Evolutionary conservation across 139 green algal species (phyloP).

Genomic region (Asterochloris erici): DNA sequence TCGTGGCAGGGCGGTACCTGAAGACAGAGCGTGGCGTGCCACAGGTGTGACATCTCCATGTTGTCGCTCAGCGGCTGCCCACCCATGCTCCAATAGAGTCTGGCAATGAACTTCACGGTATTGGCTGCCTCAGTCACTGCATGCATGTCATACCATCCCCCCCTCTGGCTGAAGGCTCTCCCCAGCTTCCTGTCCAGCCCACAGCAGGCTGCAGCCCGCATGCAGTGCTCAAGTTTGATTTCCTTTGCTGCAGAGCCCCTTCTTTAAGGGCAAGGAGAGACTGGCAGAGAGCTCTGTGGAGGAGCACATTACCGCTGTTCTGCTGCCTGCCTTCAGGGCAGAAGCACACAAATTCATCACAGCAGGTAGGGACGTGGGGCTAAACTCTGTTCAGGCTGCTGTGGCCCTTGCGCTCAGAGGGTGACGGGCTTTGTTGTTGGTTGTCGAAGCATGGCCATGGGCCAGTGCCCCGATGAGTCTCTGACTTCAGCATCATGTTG

Average conservation of each 20-base stretch:
- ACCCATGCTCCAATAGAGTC: not conserved
- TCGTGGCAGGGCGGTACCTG: slow-evolving; percentile 13
- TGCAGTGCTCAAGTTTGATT: not conserved
- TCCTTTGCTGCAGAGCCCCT: slow-evolving; percentile 39
- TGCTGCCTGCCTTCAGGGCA: slow-evolving; percentile 31
- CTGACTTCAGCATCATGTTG: not conserved
- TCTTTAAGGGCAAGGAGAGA: slow-evolving; percentile 36
- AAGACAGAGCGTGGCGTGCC: slow-evolving; percentile 6
- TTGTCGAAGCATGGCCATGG: not conserved
- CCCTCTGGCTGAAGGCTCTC: not conserved
- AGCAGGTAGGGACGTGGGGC: slow-evolving; percentile 15
- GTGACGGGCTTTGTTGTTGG: not conserved
- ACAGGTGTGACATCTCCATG: not conserved
- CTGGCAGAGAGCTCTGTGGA: slow-evolving; percentile 33
- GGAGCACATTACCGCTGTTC: slow-evolving; percentile 33
- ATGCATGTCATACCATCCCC: not conserved
- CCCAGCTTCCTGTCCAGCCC: not conserved
- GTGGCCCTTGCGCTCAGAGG: not conserved
- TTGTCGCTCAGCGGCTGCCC: not conserved
- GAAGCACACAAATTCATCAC: slow-evolving; percentile 40
- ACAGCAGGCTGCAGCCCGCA: not conserved
- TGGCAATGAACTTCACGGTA: not conserved
- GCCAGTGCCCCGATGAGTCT: not conserved
- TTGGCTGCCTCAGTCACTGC: not conserved
- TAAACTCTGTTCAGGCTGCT: not conserved